Evolutionary conservation across 2,329 filamentous ascomycete genomes (phyloP).

Genomic region (Cordyceps sp.): DNA sequence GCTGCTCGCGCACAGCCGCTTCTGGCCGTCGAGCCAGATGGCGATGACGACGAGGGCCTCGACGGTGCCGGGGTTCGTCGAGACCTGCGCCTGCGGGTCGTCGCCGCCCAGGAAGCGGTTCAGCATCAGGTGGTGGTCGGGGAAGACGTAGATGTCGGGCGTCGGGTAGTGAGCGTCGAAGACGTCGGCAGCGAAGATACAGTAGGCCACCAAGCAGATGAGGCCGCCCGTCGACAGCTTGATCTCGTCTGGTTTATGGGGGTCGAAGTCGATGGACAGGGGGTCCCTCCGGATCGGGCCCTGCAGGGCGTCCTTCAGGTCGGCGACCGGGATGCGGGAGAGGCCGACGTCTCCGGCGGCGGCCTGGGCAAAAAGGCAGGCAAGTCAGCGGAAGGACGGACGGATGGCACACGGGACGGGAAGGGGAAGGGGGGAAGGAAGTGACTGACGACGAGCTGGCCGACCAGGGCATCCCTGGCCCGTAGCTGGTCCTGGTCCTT

Average conservation of each 20-base stretch:
- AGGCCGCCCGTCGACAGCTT: conserved; percentile 41
- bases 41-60: conserved; percentile 44
- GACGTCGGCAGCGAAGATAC: conserved; percentile 43
- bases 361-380: conserved; percentile 24
- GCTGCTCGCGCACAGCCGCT: conserved; percentile 18
- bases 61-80: conserved; percentile 32
- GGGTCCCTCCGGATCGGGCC: conserved; percentile 26
- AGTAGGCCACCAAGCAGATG: conserved; percentile 42
- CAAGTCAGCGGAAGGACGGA: neutral
- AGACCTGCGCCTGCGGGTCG: conserved; percentile 30
- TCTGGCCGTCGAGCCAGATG: conserved; percentile 37
- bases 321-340: conserved; percentile 23
- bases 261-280: conserved; percentile 26
- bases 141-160: conserved; percentile 41
- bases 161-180: conserved; percentile 38
- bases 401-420: too few relatives aligned
- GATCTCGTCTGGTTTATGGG: conserved; percentile 31
- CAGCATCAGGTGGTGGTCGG: conserved; percentile 38
- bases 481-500: conserved; percentile 44
- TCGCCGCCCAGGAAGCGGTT: conserved; percentile 33
- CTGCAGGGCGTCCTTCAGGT: conserved; percentile 28
- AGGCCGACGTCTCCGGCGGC: conserved; percentile 47
- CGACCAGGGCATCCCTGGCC: conserved; percentile 48
- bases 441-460: conserved; percentile 47
- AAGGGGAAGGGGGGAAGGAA: too few relatives aligned